phyloP scores from a whole-genome alignment of 202 grass and related monocot species.

The Cymbopogon flexuosus region DNA sequence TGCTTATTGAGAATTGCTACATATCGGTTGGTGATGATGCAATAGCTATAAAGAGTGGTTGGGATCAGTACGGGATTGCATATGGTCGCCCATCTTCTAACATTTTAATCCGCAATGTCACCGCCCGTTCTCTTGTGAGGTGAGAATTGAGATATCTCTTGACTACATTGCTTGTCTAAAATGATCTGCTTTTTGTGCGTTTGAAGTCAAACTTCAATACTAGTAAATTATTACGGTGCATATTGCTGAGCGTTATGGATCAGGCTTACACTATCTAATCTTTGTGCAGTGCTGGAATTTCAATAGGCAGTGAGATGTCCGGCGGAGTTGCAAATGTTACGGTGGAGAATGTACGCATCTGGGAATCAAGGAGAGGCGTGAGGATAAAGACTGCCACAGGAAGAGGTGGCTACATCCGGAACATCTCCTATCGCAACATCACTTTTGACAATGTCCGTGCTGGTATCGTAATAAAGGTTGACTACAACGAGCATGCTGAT shows the following conservation, averaged over 20 bases:
- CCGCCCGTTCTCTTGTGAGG: constrained; percentile 73
- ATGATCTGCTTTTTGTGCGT: neutral
- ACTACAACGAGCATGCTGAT: constrained; percentile 94
- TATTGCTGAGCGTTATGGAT: neutral
- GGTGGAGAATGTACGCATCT: constrained; percentile 66
- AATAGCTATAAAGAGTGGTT: constrained; percentile 87
- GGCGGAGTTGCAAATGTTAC: constrained; percentile 84
- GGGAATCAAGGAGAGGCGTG: constrained; percentile 72
- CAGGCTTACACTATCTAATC: neutral
- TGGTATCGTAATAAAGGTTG: constrained; percentile 75
- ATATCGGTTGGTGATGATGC: constrained; percentile 92
- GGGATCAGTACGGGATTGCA: constrained; percentile 94
- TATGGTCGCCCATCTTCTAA: constrained; percentile 74
- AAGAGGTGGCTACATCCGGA: constrained; percentile 77
- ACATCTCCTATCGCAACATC: constrained; percentile 73
- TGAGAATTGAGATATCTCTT: constrained; percentile 32
- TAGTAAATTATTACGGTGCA: no score
- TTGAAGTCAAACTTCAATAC: neutral
- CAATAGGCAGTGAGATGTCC: constrained; percentile 98
- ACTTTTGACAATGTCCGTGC: constrained; percentile 66
- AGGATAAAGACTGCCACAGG: constrained; percentile 87
- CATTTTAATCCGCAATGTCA: constrained; percentile 77
- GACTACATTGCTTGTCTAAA: constrained; percentile 11
- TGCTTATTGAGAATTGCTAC: constrained; percentile 98
- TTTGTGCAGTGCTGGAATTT: constrained; percentile 81